Percentiles rank a stretch among this genome's conserved stretches.
phyloP scores from a whole-genome alignment of 2,329 filamentous ascomycete species.

The Botrytis hyacinthi region DNA sequence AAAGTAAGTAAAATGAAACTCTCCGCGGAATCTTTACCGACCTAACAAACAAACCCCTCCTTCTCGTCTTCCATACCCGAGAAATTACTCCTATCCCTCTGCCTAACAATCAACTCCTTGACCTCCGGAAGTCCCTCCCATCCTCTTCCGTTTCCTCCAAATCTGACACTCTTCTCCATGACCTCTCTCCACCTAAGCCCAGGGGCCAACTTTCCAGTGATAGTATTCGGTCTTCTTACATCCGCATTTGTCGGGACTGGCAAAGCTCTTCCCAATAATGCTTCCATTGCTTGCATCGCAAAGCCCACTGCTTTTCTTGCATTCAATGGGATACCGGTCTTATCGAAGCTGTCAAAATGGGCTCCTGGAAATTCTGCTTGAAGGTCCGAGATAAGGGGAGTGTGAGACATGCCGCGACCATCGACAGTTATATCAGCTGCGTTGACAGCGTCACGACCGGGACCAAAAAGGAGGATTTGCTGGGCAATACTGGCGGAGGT shows the following conservation, averaged over 20 bases:
- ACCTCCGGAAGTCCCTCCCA: slow-evolving; percentile 40
- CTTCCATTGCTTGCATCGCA: slow-evolving; percentile 41
- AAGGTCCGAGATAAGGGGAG: slow-evolving; percentile 35
- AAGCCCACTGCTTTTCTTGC: slow-evolving; percentile 40
- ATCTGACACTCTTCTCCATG: slow-evolving; percentile 37
- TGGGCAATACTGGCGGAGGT: slow-evolving; percentile 38
- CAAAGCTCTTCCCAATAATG: slow-evolving; percentile 37
- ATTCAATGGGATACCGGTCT: slow-evolving; percentile 38
- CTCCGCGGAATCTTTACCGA: background rate
- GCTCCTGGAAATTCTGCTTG: slow-evolving; percentile 37
- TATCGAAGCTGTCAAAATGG: slow-evolving; percentile 35
- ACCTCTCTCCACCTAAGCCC: slow-evolving; percentile 38
- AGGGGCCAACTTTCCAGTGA: slow-evolving; percentile 38
- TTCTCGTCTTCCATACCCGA: background rate
- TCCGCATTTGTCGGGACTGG: slow-evolving; percentile 38
- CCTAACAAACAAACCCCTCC: background rate
- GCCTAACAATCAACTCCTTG: slow-evolving; percentile 36
- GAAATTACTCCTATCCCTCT: slow-evolving; percentile 21
- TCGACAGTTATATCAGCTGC: slow-evolving; percentile 37
- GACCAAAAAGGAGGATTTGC: slow-evolving; percentile 37
- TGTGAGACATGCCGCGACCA: slow-evolving; percentile 36
- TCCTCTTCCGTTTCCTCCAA: slow-evolving; percentile 37
- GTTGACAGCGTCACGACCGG: slow-evolving; percentile 35
- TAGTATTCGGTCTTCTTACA: slow-evolving; percentile 38
- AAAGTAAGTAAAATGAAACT: background rate